Conservation (phyloP, 495 filamentous ascomycete species). For the Xylaria cubensis region DNA sequence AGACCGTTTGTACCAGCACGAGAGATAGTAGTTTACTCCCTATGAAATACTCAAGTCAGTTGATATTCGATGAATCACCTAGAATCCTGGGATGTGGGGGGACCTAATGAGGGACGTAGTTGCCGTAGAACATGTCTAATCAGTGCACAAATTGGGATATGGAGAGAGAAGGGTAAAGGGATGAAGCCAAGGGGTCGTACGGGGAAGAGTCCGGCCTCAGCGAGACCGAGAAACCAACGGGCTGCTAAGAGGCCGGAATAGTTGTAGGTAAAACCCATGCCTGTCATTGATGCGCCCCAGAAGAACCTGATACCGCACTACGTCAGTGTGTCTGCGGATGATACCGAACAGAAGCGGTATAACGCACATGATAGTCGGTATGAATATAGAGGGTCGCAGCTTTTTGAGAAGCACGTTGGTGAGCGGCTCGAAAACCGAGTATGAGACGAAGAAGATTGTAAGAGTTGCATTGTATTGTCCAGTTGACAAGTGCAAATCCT, state of each 20-base stretch:
- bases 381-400: constrained; percentile 61
- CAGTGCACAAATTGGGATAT: not conserved
- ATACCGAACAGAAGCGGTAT: constrained; percentile 35
- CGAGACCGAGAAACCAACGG: constrained; percentile 83
- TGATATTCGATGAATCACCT: not conserved
- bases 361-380: constrained; percentile 75
- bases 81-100: too few relatives aligned
- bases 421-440: constrained; percentile 83
- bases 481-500: constrained; percentile 57
- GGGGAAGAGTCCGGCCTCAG: constrained; percentile 85
- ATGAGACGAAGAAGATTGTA: constrained; percentile 92
- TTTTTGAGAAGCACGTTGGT: constrained; percentile 89
- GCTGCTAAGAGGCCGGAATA: constrained; percentile 81
- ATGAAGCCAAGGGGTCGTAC: constrained; percentile 38
- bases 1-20: constrained; percentile 83
- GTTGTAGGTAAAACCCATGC: constrained; percentile 82
- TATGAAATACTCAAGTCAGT: constrained; percentile 7
- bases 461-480: constrained; percentile 77
- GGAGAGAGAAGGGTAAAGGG: not conserved
- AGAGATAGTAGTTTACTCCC: constrained; percentile 83
- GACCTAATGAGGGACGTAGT: not conserved
- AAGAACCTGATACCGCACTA: constrained; percentile 44
- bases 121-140: not conserved
- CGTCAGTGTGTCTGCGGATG: constrained; percentile 23
- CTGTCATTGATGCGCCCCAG: constrained; percentile 82